These are phyloP conservation scores for Russula vinacea DNA, from an alignment of 768 basidiomycete genomes.

Conservation along the genomic window DNA sequence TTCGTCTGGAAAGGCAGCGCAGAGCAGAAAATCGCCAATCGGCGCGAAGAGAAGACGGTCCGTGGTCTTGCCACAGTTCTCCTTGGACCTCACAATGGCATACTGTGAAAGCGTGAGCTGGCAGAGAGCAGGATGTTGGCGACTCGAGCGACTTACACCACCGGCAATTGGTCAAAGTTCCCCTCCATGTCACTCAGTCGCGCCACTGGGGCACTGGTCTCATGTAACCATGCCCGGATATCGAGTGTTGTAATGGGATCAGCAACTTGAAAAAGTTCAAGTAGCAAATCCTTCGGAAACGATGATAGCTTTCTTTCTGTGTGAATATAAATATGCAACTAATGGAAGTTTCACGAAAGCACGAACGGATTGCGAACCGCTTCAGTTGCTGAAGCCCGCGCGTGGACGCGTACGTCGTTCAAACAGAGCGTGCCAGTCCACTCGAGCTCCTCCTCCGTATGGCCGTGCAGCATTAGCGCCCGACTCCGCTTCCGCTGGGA, in stretches of 20 bases:
- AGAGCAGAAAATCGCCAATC: neutral
- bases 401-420: neutral
- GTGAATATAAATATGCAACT: neutral
- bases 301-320: neutral
- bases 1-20: slow-evolving; percentile 9
- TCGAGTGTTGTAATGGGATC: neutral
- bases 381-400: neutral
- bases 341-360: neutral
- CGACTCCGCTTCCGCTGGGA: neutral
- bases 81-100: slow-evolving; percentile 11
- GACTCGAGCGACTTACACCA: slow-evolving; percentile 6
- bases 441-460: neutral
- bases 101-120: slow-evolving; percentile 5
- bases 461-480: too few relatives aligned
- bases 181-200: too few relatives aligned
- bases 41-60: slow-evolving; percentile 15
- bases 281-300: neutral
- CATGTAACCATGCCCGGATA: slow-evolving; percentile 7
- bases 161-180: too few relatives aligned
- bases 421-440: neutral
- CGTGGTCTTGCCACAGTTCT: neutral
- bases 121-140: neutral
- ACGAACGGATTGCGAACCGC: neutral
- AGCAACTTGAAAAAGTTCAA: neutral
- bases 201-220: neutral